phyloP scores from a whole-genome alignment of 2,329 filamentous ascomycete species.

The Fusarium sp. region DNA sequence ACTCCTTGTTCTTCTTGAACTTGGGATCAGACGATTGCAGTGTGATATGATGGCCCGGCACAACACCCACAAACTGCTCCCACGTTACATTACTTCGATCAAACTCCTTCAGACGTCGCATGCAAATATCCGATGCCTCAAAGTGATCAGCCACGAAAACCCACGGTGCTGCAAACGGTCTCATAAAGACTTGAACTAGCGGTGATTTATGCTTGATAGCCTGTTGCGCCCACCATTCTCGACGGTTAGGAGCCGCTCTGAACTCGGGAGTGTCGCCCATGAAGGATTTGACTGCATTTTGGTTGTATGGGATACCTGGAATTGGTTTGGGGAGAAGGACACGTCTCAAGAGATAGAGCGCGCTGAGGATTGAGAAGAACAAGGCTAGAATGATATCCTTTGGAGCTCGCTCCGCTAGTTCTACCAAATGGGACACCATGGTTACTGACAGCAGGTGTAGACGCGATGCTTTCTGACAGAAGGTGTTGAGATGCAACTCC shows the following conservation, averaged over 20 bases:
- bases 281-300: constrained; percentile 20
- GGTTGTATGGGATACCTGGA: constrained; percentile 26
- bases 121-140: constrained; percentile 29
- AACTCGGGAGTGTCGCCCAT: constrained; percentile 30
- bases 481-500: neutral
- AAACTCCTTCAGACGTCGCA: constrained; percentile 32
- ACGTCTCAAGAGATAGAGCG: neutral
- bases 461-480: neutral
- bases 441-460: fast-evolving
- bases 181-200: constrained; percentile 22
- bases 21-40: constrained; percentile 13
- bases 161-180: constrained; percentile 22
- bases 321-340: constrained; percentile 24
- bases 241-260: neutral
- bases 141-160: constrained; percentile 30
- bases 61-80: neutral
- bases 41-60: constrained; percentile 8
- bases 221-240: constrained; percentile 24
- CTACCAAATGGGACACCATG: neutral
- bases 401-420: neutral
- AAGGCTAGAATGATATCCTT: neutral
- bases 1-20: constrained; percentile 37
- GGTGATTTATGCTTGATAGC: constrained; percentile 23
- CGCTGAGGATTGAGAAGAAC: neutral
- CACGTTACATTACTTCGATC: constrained; percentile 8